Evolutionary conservation across 306 rosid species (phyloP), one percentile per base, ranked within the genome.

Genomic region (Cicer cuneatum): DNA sequence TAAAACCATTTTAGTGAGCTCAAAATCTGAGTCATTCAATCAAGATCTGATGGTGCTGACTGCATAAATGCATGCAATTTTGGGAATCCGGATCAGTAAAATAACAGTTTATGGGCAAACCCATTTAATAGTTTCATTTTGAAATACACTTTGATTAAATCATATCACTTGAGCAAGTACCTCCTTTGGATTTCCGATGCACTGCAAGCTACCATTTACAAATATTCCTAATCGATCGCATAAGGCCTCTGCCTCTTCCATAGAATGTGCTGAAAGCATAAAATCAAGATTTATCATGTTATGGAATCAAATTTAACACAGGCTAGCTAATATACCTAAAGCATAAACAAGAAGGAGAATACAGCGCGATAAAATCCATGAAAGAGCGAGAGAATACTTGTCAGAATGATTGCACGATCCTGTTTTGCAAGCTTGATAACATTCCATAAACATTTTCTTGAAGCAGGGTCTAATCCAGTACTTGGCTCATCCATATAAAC

Each of bases 401-500:
- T 93, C 29, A 93, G 92, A 71, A 93, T 83, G 79, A 93, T 90
- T 71, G 96, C 98, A 5, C 98, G 93, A 45, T 85, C 76, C 72
- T 37, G 89, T 71, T 90, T 93, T 21, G 97, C 97, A 15, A 82
- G 90, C 75, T 80, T 90, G 66, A 93, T 68, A 68, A 90, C 97
- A 72, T 83, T 89, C 98, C 98, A 90, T 39, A 90, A 84, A 69
- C 74, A 83, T 75, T 84, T 89, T 80, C 97, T 89, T 42, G 98
- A 90, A 47, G 97, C 90, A 48, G 97, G 97, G 82, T 93, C 98
- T 59, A 93, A 85, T 33, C 98, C 97, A 7, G 90, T 86, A 64
- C 97, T 90, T 11, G 98, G 98, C 77, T 93, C 98, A 73, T 93
- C 98, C 97, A 90, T 85, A 77, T 93, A 93, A 78, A 90, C 97